Conservation (phyloP, 306 rosid species). For the Sophora flavescens region DNA sequence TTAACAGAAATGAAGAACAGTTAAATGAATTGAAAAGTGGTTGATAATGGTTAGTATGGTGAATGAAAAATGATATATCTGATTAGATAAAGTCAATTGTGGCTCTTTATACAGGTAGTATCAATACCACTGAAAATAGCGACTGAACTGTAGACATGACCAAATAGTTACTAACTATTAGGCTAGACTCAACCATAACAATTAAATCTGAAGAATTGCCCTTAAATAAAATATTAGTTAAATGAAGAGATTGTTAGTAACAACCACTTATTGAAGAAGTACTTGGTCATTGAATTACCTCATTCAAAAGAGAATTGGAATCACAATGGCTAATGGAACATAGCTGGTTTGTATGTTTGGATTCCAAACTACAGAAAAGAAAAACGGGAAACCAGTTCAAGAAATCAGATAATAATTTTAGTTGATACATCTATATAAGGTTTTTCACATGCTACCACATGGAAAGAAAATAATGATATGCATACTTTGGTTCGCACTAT, state of each 20-base stretch:
- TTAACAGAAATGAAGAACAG: constrained; percentile 16
- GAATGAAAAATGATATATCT: constrained; percentile 34
- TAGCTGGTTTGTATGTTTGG: constrained; percentile 84
- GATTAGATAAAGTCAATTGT: constrained; percentile 9
- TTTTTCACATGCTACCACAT: constrained; percentile 26
- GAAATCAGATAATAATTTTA: constrained; percentile 32
- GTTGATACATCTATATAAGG: constrained; percentile 10
- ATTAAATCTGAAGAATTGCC: constrained; percentile 17
- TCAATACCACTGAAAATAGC: constrained; percentile 14
- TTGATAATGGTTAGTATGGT: constrained; percentile 15
- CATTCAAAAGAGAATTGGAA: constrained; percentile 91
- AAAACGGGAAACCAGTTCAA: constrained; percentile 39
- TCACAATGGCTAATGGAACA: constrained; percentile 97
- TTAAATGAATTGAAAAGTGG: constrained; percentile 5
- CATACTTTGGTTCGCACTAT: not conserved
- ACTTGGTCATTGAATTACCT: constrained; percentile 62
- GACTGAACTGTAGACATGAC: constrained; percentile 29
- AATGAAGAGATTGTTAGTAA: not conserved
- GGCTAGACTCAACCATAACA: constrained; percentile 29
- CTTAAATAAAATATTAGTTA: constrained; percentile 16
- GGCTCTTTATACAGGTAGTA: constrained; percentile 18
- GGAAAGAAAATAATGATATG: constrained; percentile 13
- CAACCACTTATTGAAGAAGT: constrained; percentile 28
- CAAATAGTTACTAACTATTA: not conserved
- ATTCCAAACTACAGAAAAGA: constrained; percentile 70